phyloP scores from a whole-genome alignment of 2,329 filamentous ascomycete genomes.

The Juglanconis oblonga region DNA sequence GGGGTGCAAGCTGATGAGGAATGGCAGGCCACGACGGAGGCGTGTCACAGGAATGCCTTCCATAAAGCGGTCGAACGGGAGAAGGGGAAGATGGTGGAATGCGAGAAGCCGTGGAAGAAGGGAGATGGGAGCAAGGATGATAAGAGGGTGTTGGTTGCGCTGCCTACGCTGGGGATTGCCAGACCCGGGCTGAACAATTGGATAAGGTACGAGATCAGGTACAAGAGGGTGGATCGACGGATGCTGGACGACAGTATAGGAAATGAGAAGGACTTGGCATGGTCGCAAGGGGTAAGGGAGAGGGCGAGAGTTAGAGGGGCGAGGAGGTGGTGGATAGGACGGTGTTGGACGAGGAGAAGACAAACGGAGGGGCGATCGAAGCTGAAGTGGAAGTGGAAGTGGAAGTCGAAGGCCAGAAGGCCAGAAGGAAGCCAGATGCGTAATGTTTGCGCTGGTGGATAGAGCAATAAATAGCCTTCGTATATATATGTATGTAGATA shows the following conservation, averaged over 20 bases:
- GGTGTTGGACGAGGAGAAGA: not conserved
- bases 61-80: not conserved
- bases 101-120: not conserved
- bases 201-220: conserved; percentile 49
- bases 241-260: conserved; percentile 28
- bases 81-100: not conserved
- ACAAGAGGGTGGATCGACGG: conserved; percentile 45
- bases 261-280: conserved; percentile 1
- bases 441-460: no score
- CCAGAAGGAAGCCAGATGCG: not conserved
- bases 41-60: not conserved
- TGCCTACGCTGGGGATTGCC: conserved; percentile 50
- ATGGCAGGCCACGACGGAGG: conserved; percentile 2
- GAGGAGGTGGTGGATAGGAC: not conserved
- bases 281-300: not conserved
- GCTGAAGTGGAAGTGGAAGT: not conserved
- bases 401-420: not conserved
- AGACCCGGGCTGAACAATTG: conserved; percentile 45
- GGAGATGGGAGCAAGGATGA: not conserved
- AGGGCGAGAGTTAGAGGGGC: not conserved
- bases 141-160: conserved; percentile 43
- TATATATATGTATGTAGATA: no score
- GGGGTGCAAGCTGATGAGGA: not conserved
- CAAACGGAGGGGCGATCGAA: not conserved
- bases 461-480: no score